Evolutionary conservation across 2,329 filamentous ascomycete genomes (phyloP).

Genomic region (Talaromyces sp.): DNA sequence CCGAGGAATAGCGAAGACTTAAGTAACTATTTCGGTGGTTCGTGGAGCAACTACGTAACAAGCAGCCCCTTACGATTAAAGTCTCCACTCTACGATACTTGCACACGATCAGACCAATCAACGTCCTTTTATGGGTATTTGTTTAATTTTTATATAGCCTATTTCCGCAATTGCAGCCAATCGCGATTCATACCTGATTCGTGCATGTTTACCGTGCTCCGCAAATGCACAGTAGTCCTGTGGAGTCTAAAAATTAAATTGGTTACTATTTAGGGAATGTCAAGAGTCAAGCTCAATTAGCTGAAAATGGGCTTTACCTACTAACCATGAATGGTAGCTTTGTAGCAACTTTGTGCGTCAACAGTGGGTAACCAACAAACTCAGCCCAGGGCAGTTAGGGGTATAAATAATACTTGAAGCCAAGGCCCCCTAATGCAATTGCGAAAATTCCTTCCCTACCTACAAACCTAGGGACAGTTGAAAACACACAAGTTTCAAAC

Average conservation of each 20-base stretch:
- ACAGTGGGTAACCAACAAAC: background rate
- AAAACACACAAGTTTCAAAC: background rate
- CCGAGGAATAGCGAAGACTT: too few relatives aligned
- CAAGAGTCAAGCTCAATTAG: background rate
- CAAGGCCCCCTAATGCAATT: background rate
- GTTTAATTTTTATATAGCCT: too few relatives aligned
- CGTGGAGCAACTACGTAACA: too few relatives aligned
- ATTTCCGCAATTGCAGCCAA: background rate
- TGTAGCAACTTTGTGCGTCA: background rate
- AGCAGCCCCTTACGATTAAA: too few relatives aligned
- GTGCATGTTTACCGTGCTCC: background rate
- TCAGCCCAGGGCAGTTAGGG: background rate
- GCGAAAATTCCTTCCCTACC: background rate
- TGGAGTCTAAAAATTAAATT: background rate
- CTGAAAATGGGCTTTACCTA: background rate
- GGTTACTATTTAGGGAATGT: background rate
- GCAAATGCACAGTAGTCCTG: too few relatives aligned
- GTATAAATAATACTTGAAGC: background rate
- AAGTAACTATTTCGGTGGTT: too few relatives aligned
- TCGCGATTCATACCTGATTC: background rate
- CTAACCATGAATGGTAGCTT: background rate
- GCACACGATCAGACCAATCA: background rate
- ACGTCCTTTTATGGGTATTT: background rate
- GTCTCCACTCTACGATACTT: background rate
- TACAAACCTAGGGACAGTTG: background rate